phyloP scores from a whole-genome alignment of 352 stramenopile species.

The Pythium monospermum region DNA sequence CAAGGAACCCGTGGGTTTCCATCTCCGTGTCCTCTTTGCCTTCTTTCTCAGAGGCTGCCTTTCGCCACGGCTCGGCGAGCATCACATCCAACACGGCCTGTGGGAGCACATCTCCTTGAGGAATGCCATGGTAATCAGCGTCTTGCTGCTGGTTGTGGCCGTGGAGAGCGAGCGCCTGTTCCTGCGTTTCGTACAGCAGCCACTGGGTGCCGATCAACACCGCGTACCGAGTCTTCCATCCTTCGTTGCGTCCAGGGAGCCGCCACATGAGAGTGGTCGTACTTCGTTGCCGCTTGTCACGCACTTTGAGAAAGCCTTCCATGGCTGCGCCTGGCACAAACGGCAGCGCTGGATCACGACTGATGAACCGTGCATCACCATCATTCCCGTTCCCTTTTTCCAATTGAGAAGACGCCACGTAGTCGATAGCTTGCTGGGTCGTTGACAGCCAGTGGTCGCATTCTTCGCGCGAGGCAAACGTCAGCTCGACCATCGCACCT shows the following conservation, averaged over 20 bases:
- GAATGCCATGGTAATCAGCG: conserved; percentile 2
- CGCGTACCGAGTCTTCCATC: conserved; percentile 60
- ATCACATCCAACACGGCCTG: conserved; percentile 57
- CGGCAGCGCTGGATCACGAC: conserved; percentile 42
- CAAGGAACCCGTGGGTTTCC: conserved; percentile 18
- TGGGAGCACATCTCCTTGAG: conserved; percentile 25
- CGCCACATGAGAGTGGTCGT: not conserved
- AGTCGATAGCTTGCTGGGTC: conserved; percentile 19
- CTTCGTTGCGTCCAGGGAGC: not conserved
- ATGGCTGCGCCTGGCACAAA: conserved; percentile 58
- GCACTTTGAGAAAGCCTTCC: conserved; percentile 66
- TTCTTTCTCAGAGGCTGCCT: not conserved
- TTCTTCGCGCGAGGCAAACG: conserved; percentile 27
- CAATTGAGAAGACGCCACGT: not conserved
- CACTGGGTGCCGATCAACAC: conserved; percentile 66
- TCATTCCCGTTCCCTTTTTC: no score
- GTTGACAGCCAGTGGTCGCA: conserved; percentile 35
- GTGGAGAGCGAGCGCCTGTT: conserved; percentile 34
- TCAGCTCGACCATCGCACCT: conserved; percentile 56
- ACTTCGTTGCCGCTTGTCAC: conserved; percentile 8
- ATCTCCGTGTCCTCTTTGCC: conserved; percentile 16
- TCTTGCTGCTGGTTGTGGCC: conserved; percentile 16
- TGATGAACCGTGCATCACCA: conserved; percentile 10
- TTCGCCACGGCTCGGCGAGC: conserved; percentile 17
- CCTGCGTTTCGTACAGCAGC: conserved; percentile 66